Base-by-base conservation (phyloP, 164 flowering plant species). In the Vitis amurensis region DNA sequence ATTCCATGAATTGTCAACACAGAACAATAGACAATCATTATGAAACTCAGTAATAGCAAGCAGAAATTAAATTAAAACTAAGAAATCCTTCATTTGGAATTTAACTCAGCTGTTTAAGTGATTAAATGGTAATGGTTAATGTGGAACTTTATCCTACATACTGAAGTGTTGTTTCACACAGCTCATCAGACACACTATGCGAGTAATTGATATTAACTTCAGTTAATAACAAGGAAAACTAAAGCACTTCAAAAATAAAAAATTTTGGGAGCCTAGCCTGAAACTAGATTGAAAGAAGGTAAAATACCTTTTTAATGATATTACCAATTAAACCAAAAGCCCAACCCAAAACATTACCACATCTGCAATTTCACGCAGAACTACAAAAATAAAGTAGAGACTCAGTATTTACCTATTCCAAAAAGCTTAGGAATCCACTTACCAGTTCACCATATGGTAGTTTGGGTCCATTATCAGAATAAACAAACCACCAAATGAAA, bases 401-500 rank as follows among this genome's bases (percentile, higher is more conserved):
- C 6, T 48, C 16, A 63, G 66, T 50, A 17, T 23, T 27, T 16
- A 5, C 56, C 56, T 6, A 59, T 3, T 37, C 7, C 44, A 37
- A 37, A 6, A 37, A 37, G 7, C 44, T 37, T 37, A 37, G 44
- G 44, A 3, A 37, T 37, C 44, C 44, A 37, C 85, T 84, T 73
- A 93, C 99, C 92, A 95, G 71, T 80, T 95, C 99, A 78, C 73
- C 61, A 68, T 95, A 95, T 13, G 93, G 83, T 62, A 95, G 81
- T 74, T 84, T 88, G 44, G 99, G 99, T 52, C 99, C 99, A 71
- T 67, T 79, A 62, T 88, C 90, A 19, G 94, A 80, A 73, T 93
- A 95, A 61, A 95, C 80, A 80, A 90, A 95, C 99, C 99, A 95
- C 99, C 99, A 95, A 58, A 93, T 80, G 70, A 91, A 95, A 15